These are phyloP conservation scores for Loxodes magnus DNA, from an alignment of 73 alveolate species.

Conservation along the genomic window DNA sequence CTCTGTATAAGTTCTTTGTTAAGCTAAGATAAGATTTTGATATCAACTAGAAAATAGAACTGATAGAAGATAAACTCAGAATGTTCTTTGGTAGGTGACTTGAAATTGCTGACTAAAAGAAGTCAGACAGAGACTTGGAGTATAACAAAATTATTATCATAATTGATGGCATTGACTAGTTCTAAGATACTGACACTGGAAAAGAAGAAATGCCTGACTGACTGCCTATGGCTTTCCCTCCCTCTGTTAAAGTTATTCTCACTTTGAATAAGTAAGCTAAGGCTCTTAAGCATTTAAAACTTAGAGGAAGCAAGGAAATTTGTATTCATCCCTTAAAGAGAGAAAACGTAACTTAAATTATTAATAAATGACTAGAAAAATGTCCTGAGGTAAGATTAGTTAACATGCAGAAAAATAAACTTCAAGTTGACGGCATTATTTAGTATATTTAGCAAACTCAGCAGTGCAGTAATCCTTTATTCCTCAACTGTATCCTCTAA, in stretches of 20 bases:
- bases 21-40: conserved; percentile 25
- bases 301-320: no score
- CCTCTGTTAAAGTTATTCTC: conserved; percentile 24
- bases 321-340: no score
- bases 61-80: conserved; percentile 35
- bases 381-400: no score
- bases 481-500: no score
- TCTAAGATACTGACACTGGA: conserved; percentile 14
- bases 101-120: conserved; percentile 26
- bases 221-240: conserved; percentile 38
- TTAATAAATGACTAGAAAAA: no score
- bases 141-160: conserved; percentile 20
- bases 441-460: no score
- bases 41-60: conserved; percentile 23
- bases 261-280: conserved; percentile 20
- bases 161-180: conserved; percentile 39
- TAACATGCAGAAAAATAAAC: no score
- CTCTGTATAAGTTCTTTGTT: conserved; percentile 16
- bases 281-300: conserved; percentile 28
- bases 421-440: no score
- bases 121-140: conserved; percentile 16
- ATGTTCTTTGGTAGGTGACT: conserved; percentile 35
- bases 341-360: no score
- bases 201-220: conserved; percentile 48
- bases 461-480: no score